A percentile compares a stretch with the other conserved stretches of the same genome.
phyloP scores from a whole-genome alignment of 108 stramenopile genomes.

The Discostella pseudostelligera region DNA sequence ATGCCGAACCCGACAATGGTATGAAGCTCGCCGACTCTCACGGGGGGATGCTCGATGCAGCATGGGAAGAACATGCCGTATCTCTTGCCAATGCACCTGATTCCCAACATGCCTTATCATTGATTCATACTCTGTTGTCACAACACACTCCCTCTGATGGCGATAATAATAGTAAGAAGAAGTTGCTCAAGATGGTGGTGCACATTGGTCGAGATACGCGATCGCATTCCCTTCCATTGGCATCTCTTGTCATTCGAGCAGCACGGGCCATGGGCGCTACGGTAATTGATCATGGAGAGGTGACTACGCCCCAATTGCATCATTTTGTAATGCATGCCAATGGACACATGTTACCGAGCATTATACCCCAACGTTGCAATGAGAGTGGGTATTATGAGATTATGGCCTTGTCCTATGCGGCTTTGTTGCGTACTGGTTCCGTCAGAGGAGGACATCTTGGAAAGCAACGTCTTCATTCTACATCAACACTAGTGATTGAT shows the following conservation, averaged over 20 bases:
- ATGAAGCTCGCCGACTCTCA: conserved; percentile 93
- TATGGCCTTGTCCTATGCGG: conserved; percentile 70
- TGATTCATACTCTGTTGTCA: conserved; percentile 21
- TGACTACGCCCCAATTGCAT: conserved; percentile 95
- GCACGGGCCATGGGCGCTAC: conserved; percentile 64
- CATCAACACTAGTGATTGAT: conserved; percentile 69
- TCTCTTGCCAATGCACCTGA: conserved; percentile 63
- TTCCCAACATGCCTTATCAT: conserved; percentile 30
- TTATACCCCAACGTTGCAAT: conserved; percentile 60
- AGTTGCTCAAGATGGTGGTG: conserved; percentile 51
- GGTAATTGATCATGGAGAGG: conserved; percentile 80
- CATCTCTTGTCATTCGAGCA: conserved; percentile 51
- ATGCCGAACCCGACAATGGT: conserved; percentile 93
- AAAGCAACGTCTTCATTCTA: conserved; percentile 6
- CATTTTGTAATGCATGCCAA: conserved; percentile 87
- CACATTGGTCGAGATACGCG: conserved; percentile 91
- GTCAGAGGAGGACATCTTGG: conserved; percentile 15
- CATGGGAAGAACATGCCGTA: conserved; percentile 76
- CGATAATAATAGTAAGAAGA: background rate
- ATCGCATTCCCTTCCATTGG: conserved; percentile 71
- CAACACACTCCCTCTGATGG: background rate
- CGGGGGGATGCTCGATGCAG: conserved; percentile 87
- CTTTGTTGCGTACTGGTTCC: conserved; percentile 51
- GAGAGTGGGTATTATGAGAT: conserved; percentile 80
- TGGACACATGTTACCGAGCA: conserved; percentile 53